Percentiles rank a stretch among this genome's conserved stretches.
phyloP scores from a whole-genome alignment of 2,329 filamentous ascomycete species.

The Elsinoe ampelina region DNA sequence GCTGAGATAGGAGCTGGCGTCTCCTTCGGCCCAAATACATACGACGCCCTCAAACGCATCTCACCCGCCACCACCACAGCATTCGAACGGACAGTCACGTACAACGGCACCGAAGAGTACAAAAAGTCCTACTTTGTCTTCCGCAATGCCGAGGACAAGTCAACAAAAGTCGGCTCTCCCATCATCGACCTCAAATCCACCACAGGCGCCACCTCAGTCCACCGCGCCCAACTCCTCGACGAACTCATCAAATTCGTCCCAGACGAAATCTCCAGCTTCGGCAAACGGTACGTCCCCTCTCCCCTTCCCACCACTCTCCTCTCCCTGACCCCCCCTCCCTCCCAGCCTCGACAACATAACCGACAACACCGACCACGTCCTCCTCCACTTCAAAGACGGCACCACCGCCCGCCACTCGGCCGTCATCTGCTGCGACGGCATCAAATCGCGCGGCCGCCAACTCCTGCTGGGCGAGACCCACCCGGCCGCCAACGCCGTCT shows the following conservation, averaged over 20 bases:
- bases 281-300: conserved; percentile 25
- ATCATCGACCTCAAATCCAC: conserved; percentile 21
- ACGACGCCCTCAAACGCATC: conserved; percentile 44
- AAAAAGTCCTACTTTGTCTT: conserved; percentile 31
- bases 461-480: conserved; percentile 42
- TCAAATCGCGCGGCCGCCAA: conserved; percentile 47
- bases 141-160: conserved; percentile 28
- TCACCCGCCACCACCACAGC: conserved; percentile 35
- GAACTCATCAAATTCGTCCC: conserved; percentile 42
- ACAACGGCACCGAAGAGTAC: conserved; percentile 27
- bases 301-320: background rate
- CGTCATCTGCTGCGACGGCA: conserved; percentile 48
- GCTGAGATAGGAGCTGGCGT: conserved; percentile 49
- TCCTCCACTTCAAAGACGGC: conserved; percentile 12
- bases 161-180: conserved; percentile 21
- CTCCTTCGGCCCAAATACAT: conserved; percentile 46
- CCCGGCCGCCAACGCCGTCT: conserved; percentile 40
- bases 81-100: conserved; percentile 21
- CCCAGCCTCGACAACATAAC: conserved; percentile 22
- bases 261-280: conserved; percentile 31
- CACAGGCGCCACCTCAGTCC: conserved; percentile 28
- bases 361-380: conserved; percentile 14
- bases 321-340: background rate
- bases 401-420: background rate
- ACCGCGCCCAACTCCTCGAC: conserved; percentile 42